Base-by-base conservation (phyloP, 768 basidiomycete species). In the Hypsizygus marmoreus region DNA sequence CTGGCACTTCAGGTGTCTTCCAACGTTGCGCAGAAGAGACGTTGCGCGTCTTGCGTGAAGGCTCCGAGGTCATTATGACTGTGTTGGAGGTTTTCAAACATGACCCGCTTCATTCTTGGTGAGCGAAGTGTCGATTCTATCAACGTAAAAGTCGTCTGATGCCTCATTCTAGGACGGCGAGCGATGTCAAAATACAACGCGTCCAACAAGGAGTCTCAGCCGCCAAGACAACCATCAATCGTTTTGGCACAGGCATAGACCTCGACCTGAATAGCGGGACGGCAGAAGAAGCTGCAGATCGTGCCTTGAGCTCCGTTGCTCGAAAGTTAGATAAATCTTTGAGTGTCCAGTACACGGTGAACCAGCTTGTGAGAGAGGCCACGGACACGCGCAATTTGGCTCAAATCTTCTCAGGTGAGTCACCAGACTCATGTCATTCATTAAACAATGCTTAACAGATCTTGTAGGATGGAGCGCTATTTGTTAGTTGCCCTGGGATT, bases 31-130 rank as follows among this genome's bases (percentile, higher is more conserved):
- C 92, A 1, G 94, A 99, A 67, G 91, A 98, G 65, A 97, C 95
- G 0, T 68, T 99, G 6, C 83, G 94, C 10, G 95, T 99, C 4
- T 72, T 98, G 25, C 80, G 95, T 9, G 84, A 88, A 29, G 80
- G 84, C 8, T 90, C 91, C 0, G 88, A 85, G 25, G 82, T 95
- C 34, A 86, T 99, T 59, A 82, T 94, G 79, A 97, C 95, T 1
- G 88, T 99, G 3, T 75, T 99, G 28, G 95, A 97, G 59, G 95
- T 97, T 11, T 97, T 98, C 81, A 92, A 90, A 64, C 82, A 95
- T 59, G 95, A 99, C 64, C 95, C 97, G 4, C 76, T 99, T 14
- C 90, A 97, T 57, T 86, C 82, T 23, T 98, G 95, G 95, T 92
- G 38, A 26, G 81, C 50, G 28, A 23, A 37, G 10, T 16, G 6